Evolutionary conservation across 805 yeast species (phyloP), one percentile per base, ranked within the genome.

Genomic region (Lipomyces orientalis): DNA sequence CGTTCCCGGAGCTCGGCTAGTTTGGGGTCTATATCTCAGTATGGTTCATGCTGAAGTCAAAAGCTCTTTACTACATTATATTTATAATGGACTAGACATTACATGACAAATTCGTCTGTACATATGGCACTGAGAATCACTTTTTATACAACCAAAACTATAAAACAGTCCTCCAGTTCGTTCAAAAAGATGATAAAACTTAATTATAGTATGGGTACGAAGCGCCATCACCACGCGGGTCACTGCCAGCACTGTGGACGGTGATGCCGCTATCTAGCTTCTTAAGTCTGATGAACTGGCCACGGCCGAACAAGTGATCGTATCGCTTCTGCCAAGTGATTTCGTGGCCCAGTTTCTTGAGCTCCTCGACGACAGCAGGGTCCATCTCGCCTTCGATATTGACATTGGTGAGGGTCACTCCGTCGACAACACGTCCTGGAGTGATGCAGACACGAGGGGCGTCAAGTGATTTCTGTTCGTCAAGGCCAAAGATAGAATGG

Each of bases 201-300:
- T 65, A 68, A 37, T 59, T 58, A 51, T 56, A 62, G 59, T 60
- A 69, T 5, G 72, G 72, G 62, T 69, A 10, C 56, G 94, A 88
- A 1, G 90, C 89, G 7, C 96, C 96, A 76, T 90, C 97, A n/a
- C 93, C 96, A 62, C 97, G 82, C n/a, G 82, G 84, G 72, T 90
- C 97, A 64, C 90, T 86, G 1, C 96, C 97, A 10, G 86, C 96
- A 52, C 88, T 80, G 75, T 85, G 88, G 1, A 87, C 82, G 51
- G 84, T 76, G 14, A 75, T 72, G 1, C 84, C 85, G 33, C 78
- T 73, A n/a, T 77, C 75, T 16, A 59, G 60, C 52, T 69, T 70
- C 46, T 73, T 74, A 29, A 81, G 75, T 74, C 82, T 83, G 66
- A 90, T 89, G 60, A 91, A 84, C 76, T 91, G 97, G 4, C 93